Evolutionary conservation across 257 asterid species (phyloP).

Genomic region (Penstemon newberryi): DNA sequence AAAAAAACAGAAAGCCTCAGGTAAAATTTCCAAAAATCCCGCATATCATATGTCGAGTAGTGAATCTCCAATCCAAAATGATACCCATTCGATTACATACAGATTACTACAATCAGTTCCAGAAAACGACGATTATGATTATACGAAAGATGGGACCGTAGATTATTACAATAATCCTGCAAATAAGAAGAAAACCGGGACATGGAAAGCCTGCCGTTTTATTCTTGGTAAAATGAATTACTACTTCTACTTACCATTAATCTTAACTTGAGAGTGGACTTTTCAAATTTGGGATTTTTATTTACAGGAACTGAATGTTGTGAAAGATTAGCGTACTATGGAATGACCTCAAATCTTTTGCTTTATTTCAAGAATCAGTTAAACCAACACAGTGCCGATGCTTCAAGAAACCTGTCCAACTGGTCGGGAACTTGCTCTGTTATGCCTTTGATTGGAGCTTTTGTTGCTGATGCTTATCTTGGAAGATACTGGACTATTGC

Average conservation of each 20-base stretch:
- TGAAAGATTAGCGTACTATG: conserved; percentile 70
- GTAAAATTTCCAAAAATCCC: no score
- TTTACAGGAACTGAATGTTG: conserved; percentile 45
- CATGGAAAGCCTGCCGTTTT: conserved; percentile 56
- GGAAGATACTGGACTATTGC: conserved; percentile 69
- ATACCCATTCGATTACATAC: no score
- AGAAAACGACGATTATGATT: conserved; percentile 24
- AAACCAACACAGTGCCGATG: conserved; percentile 45
- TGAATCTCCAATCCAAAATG: no score
- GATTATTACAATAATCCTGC: conserved; percentile 47
- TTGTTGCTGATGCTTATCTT: conserved; percentile 56
- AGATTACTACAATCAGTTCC: conserved; percentile 6
- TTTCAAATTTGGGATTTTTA: not conserved
- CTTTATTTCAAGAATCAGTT: conserved; percentile 51
- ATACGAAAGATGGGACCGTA: conserved; percentile 52
- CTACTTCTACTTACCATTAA: no score
- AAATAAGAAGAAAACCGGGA: conserved; percentile 44
- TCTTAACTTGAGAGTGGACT: no score
- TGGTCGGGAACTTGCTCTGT: conserved; percentile 65
- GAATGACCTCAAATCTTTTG: conserved; percentile 65
- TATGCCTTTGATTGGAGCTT: conserved; percentile 63
- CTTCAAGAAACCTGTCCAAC: conserved; percentile 47
- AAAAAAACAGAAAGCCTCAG: no score
- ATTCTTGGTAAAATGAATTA: conserved; percentile 39
- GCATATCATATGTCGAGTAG: no score